These are phyloP conservation scores for Ceratobasidium sp. DNA, from an alignment of 1,284 basidiomycete species.

Conservation along the genomic window DNA sequence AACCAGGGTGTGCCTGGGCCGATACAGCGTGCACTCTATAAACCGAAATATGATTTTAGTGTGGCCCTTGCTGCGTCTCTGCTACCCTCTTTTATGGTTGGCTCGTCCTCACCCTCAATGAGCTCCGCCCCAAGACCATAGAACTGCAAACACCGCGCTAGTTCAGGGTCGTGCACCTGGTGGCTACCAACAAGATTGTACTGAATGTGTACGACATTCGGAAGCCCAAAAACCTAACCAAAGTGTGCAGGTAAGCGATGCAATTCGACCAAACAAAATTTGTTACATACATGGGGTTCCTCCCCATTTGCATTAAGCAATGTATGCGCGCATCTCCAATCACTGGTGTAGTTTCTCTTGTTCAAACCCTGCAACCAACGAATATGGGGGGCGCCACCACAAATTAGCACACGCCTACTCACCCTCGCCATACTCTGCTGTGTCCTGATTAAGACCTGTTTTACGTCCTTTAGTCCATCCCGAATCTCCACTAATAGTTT, in stretches of 20 bases:
- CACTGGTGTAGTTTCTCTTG: background rate
- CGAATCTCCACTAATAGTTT: background rate
- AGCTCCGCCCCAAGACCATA: background rate
- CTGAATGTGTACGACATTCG: background rate
- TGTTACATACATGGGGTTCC: background rate
- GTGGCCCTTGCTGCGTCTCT: too few species aligned
- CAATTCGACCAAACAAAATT: background rate
- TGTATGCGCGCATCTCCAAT: background rate
- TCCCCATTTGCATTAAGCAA: constrained; percentile 18
- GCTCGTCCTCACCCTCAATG: background rate
- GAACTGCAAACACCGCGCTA: background rate
- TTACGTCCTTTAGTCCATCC: background rate
- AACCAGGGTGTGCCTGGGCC: too few species aligned
- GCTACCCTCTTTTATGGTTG: background rate
- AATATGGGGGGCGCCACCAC: background rate
- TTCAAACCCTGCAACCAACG: background rate
- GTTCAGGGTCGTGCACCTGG: background rate
- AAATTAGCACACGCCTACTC: background rate
- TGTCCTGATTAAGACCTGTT: background rate
- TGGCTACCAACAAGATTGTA: background rate
- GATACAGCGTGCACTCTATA: too few species aligned
- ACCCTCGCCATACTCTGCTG: constrained; percentile 9
- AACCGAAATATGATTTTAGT: too few species aligned
- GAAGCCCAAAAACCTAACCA: background rate
- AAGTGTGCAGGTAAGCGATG: background rate